Evolutionary conservation across 1,284 basidiomycete genomes (phyloP).

Genomic region (Trichosporon asahii): DNA sequence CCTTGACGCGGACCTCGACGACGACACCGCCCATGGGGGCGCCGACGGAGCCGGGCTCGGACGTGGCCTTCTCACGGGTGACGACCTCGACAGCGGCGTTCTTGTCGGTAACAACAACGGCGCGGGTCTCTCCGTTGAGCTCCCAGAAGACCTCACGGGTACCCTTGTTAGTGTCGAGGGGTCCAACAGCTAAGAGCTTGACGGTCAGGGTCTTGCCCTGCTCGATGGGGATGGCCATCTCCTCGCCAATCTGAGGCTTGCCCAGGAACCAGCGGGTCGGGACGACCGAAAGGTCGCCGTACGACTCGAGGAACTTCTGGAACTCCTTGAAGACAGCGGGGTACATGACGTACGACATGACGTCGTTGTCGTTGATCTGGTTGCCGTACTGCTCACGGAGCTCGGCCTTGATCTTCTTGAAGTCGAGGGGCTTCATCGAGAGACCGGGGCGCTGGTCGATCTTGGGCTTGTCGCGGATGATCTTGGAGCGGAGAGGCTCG

Average conservation of each 20-base stretch:
- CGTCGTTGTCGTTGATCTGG: constrained; percentile 87
- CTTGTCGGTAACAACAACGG: constrained; percentile 90
- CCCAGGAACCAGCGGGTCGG: constrained; percentile 97
- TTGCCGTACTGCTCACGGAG: constrained; percentile 91
- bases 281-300: constrained; percentile 90
- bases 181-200: constrained; percentile 90
- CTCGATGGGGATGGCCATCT: constrained; percentile 95
- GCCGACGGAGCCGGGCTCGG: constrained; percentile 91
- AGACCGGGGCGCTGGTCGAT: constrained; percentile 92
- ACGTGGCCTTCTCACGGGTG: constrained; percentile 84
- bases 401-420: constrained; percentile 92
- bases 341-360: constrained; percentile 76
- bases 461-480: constrained; percentile 90
- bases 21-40: constrained; percentile 83
- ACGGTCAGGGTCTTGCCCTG: constrained; percentile 96
- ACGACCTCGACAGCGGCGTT: constrained; percentile 93
- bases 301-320: constrained; percentile 89
- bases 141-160: constrained; percentile 97
- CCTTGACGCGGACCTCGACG: constrained; percentile 94
- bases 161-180: constrained; percentile 84
- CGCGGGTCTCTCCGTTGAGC: constrained; percentile 85
- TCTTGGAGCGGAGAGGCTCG: constrained; percentile 83
- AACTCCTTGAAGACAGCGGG: constrained; percentile 93
- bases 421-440: constrained; percentile 81
- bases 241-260: constrained; percentile 85